These are phyloP conservation scores for Candida tammaniensis DNA, from an alignment of 805 yeast genomes.

Conservation along the genomic window DNA sequence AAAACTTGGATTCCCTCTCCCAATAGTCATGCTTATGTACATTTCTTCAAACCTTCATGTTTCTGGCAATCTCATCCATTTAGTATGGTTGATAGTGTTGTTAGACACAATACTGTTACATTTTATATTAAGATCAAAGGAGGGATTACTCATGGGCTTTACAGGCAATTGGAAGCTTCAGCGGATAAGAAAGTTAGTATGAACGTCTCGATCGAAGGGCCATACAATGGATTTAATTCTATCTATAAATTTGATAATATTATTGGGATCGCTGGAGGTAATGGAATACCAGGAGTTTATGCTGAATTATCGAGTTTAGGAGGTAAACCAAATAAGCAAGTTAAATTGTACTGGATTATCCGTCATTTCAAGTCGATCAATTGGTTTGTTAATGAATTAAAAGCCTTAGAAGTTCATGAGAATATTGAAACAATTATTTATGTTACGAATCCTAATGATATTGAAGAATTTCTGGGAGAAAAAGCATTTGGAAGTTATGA, in stretches of 20 bases:
- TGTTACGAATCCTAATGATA: slow-evolving; percentile 24
- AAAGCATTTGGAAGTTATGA: no score
- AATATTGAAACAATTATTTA: slow-evolving; percentile 28
- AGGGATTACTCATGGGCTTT: slow-evolving; percentile 45
- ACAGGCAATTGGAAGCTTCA: slow-evolving; percentile 16
- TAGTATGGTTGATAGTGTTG: slow-evolving; percentile 25
- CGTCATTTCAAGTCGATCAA: slow-evolving; percentile 46
- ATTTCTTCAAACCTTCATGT: slow-evolving; percentile 27
- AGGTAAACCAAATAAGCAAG: no score
- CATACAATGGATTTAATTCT: slow-evolving; percentile 65
- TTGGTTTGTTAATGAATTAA: slow-evolving; percentile 45
- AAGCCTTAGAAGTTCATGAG: slow-evolving; percentile 14
- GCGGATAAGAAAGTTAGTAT: slow-evolving; percentile 20
- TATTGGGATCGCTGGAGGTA: slow-evolving; percentile 68
- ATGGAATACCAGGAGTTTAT: slow-evolving; percentile 60
- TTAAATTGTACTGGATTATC: slow-evolving; percentile 60
- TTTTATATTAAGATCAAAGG: slow-evolving; percentile 41
- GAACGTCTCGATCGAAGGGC: slow-evolving; percentile 41
- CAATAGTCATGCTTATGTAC: slow-evolving; percentile 33
- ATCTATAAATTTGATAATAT: slow-evolving; percentile 49
- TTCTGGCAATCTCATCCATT: slow-evolving; percentile 44
- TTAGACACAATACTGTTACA: slow-evolving; percentile 14
- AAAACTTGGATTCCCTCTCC: slow-evolving; percentile 30
- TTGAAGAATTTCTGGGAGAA: no score
- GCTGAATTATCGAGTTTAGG: no score